Base-by-base conservation (phyloP, 345 rosid species). In the Lepidium didymum region DNA sequence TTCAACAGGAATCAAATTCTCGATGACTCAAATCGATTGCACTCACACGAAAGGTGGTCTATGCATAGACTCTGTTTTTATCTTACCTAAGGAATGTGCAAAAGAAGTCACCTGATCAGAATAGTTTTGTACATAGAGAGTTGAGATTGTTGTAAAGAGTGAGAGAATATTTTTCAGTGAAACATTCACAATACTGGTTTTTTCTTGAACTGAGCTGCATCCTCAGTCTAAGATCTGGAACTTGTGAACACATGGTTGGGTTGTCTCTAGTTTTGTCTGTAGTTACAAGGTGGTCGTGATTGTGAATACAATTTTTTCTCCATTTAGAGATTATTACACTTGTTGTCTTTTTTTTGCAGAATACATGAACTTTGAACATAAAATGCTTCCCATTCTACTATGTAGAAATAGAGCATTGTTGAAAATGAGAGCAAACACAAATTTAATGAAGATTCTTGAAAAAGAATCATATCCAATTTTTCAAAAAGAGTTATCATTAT, bases 31-130 rank as follows among this genome's bases (percentile, higher is more conserved):
- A 64, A 92, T 92, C 27, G 96, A 92, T 71, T 92, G 98, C 68
- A 92, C 98, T 37, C 98, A 90, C 79, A 84, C 96, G 10, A 92
- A 92, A 81, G 98, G 98, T 11, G 98, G 98, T n/a, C 73, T 92
- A 5, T 85, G 92, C 59, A 58, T 92, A 40, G 98, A 92, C 69
- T 73, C 82, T 53, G 87, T 88, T 54, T 72, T 86, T 51, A 73
- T 92, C 11, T 77, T 77, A 53, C 98, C 98, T 3, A 74, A 75
- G 74, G 79, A 67, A 35, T 14, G 56, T 53, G 80, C 44, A 44
- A 78, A 81, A 79, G 67, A 76, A 74, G 53, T 68, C 31, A 45
- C 8, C 68, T 64, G 69, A 29, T 34, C 51, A 54, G 37, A 37
- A 13, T 54, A 68, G 68, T 29, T 52, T 66, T 43, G 68, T 74